Evolutionary conservation across 2,329 filamentous ascomycete genomes (phyloP).

Genomic region (Lachnellula arida): DNA sequence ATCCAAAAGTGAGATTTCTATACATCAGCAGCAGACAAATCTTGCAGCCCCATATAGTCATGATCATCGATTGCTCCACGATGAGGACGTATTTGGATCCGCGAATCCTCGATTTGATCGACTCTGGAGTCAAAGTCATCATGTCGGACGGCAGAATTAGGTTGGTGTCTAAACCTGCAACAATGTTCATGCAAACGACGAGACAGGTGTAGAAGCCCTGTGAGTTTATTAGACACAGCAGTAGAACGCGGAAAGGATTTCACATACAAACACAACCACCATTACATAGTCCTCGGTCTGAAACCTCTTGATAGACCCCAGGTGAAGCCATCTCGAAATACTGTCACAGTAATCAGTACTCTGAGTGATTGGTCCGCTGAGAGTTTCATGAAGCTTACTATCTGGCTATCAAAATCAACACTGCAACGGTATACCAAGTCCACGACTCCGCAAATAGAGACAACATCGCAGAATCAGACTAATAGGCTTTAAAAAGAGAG

Average conservation of each 20-base stretch:
- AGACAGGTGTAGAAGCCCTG: constrained; percentile 49
- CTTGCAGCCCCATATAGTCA: constrained; percentile 54
- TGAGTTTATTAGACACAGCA: constrained; percentile 3
- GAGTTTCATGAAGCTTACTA: constrained; percentile 31
- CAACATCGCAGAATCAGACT: not conserved
- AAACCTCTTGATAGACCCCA: constrained; percentile 44
- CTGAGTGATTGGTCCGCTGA: too few species aligned
- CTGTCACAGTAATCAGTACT: constrained; percentile 18
- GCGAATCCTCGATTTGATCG: constrained; percentile 22
- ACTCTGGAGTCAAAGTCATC: constrained; percentile 39
- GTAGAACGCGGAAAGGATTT: not conserved
- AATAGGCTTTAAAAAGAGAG: not conserved
- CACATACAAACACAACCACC: constrained; percentile 46
- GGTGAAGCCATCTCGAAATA: constrained; percentile 36
- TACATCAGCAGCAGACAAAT: constrained; percentile 54
- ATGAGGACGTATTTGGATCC: constrained; percentile 61
- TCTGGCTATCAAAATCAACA: constrained; percentile 33
- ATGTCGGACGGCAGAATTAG: constrained; percentile 48
- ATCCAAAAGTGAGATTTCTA: constrained; percentile 47
- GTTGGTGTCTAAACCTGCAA: constrained; percentile 53
- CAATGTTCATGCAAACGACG: constrained; percentile 50
- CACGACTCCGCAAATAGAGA: constrained; percentile 36
- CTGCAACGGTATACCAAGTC: constrained; percentile 41
- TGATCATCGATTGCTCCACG: constrained; percentile 57
- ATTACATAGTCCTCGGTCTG: constrained; percentile 54